These are phyloP conservation scores for Botryobasidium botryosum DNA, from an alignment of 768 basidiomycete species.

Conservation along the genomic window DNA sequence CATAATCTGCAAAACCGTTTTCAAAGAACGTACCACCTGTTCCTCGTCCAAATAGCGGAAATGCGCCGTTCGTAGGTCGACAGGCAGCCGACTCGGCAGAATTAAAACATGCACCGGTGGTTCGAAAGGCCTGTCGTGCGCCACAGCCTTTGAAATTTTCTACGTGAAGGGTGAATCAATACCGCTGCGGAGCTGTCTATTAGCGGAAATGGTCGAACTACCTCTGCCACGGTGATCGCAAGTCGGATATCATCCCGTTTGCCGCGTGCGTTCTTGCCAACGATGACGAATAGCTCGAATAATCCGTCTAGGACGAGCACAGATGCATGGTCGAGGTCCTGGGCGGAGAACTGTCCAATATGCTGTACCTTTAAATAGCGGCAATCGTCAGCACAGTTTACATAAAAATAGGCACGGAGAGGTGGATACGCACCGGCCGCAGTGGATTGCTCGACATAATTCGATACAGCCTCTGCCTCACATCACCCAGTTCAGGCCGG, in stretches of 20 bases:
- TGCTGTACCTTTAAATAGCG: slow-evolving; percentile 18
- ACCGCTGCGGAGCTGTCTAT: not conserved
- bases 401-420: not conserved
- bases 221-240: slow-evolving; percentile 41
- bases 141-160: slow-evolving; percentile 37
- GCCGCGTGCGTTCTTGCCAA: slow-evolving; percentile 48
- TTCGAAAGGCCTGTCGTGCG: slow-evolving; percentile 41
- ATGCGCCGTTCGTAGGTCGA: slow-evolving; percentile 41
- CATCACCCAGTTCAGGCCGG: slow-evolving; percentile 28
- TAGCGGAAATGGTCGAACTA: slow-evolving; percentile 17
- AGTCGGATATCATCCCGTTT: slow-evolving; percentile 41
- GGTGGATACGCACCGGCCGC: not conserved
- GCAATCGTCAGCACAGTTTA: slow-evolving; percentile 22
- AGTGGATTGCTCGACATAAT: slow-evolving; percentile 18
- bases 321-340: slow-evolving; percentile 21
- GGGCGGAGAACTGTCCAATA: slow-evolving; percentile 29
- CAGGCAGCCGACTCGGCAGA: slow-evolving; percentile 55
- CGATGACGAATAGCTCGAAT: slow-evolving; percentile 66
- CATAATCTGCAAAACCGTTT: not conserved
- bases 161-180: no score
- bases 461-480: slow-evolving; percentile 42
- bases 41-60: slow-evolving; percentile 56
- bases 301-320: slow-evolving; percentile 58
- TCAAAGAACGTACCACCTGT: slow-evolving; percentile 30
- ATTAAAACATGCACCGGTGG: slow-evolving; percentile 61